phyloP scores from a whole-genome alignment of 2,329 filamentous ascomycete species.

The Cucurbitaria berberidis region DNA sequence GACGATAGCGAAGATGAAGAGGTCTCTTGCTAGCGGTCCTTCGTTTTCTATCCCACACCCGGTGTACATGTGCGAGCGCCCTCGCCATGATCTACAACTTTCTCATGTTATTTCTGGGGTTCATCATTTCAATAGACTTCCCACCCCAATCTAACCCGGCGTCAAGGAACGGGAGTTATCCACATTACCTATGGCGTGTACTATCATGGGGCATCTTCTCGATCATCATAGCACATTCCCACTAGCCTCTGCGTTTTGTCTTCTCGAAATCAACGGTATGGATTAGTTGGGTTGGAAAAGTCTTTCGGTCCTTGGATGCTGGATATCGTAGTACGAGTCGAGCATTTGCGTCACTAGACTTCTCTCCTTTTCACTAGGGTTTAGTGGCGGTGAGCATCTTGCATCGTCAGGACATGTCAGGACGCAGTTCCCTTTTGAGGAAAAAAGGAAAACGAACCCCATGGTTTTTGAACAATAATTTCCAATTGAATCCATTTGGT shows the following conservation, averaged over 20 bases:
- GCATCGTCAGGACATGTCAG: too few species aligned
- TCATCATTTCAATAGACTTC: neutral
- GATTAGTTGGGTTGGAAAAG: neutral
- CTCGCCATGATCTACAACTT: neutral
- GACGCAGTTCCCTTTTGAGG: too few species aligned
- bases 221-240: neutral
- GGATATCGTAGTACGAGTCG: too few species aligned
- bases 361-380: too few species aligned
- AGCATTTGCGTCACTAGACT: too few species aligned
- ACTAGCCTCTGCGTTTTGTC: neutral
- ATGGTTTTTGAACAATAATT: too few species aligned
- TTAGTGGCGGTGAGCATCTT: too few species aligned
- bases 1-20: constrained; percentile 9
- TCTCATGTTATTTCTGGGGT: neutral
- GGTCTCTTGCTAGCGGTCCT: neutral
- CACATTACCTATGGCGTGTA: neutral
- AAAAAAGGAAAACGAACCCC: too few species aligned
- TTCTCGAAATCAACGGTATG: neutral
- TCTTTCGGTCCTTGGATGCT: too few species aligned
- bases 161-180: neutral
- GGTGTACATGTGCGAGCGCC: neutral
- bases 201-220: neutral
- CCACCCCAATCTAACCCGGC: neutral
- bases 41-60: neutral
- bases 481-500: too few species aligned